Conservation (phyloP, 2,329 filamentous ascomycete genomes). For the Arthrobotrys musiformis region DNA sequence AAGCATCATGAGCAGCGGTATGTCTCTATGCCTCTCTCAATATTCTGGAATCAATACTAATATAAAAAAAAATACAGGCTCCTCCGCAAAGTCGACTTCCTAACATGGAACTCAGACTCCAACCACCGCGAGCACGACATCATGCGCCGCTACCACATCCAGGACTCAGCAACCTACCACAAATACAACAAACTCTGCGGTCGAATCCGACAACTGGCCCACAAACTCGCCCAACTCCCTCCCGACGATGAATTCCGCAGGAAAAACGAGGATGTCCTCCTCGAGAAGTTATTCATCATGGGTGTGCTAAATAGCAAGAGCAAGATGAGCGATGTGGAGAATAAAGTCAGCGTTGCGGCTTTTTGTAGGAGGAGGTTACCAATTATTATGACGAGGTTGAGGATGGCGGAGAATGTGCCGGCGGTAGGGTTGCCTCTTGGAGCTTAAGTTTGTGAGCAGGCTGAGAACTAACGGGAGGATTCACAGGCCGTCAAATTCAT, state of each 20-base stretch:
- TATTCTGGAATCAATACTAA: conserved; percentile 12
- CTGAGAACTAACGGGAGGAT: conserved; percentile 41
- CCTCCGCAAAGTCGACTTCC: conserved; percentile 90
- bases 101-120: conserved; percentile 89
- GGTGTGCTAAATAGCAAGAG: conserved; percentile 80
- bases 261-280: conserved; percentile 85
- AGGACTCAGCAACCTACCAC: conserved; percentile 86
- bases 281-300: conserved; percentile 94
- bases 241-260: conserved; percentile 79
- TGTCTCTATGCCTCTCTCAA: conserved; percentile 39
- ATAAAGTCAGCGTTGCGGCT: conserved; percentile 86
- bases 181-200: conserved; percentile 76
- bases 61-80: conserved; percentile 65
- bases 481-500: conserved; percentile 70
- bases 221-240: conserved; percentile 85
- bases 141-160: conserved; percentile 87
- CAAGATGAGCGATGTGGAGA: conserved; percentile 85
- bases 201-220: conserved; percentile 87
- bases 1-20: conserved; percentile 95
- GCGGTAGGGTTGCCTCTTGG: conserved; percentile 68
- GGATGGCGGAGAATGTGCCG: conserved; percentile 91
- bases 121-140: conserved; percentile 84
- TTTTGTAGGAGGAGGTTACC: conserved; percentile 85
- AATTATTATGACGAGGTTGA: conserved; percentile 87
- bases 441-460: conserved; percentile 30